Percentiles rank a stretch among this genome's conserved stretches.
Conservation (phyloP, 495 filamentous ascomycete species). For the Choiromyces venosus region DNA sequence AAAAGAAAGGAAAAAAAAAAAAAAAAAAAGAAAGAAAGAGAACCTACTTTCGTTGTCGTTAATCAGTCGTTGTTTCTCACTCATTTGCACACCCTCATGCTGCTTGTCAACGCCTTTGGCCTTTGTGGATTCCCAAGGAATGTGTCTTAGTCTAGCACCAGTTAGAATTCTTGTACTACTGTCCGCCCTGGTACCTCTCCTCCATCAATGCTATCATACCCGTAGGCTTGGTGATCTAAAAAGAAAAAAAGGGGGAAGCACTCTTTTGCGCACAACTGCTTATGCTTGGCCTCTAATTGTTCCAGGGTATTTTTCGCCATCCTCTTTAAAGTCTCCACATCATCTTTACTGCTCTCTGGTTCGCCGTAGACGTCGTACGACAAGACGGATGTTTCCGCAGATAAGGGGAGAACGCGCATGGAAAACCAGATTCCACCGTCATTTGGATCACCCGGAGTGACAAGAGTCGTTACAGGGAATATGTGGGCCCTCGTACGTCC, state of each 20-base stretch:
- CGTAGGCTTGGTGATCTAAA: background rate
- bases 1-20: background rate
- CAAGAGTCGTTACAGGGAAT: conserved; percentile 7
- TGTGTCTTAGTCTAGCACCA: background rate
- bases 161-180: background rate
- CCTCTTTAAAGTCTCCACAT: background rate
- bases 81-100: background rate
- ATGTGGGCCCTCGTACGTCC: conserved; percentile 1
- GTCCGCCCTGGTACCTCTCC: background rate
- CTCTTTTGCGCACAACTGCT: background rate
- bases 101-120: background rate
- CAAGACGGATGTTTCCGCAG: conserved; percentile 5
- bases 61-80: background rate
- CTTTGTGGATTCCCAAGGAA: background rate
- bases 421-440: conserved; percentile 5
- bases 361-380: conserved; percentile 20
- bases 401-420: conserved; percentile 5
- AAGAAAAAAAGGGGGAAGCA: background rate
- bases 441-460: background rate
- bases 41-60: background rate
- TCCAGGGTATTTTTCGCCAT: background rate
- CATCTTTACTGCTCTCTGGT: background rate
- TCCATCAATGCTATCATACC: background rate
- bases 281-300: background rate
- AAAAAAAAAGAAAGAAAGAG: background rate